Percentiles rank a stretch among this genome's conserved stretches.
Evolutionary conservation across 371 early-diverging fungal genomes (phyloP).

Genomic region (Rhizopus delemar): DNA sequence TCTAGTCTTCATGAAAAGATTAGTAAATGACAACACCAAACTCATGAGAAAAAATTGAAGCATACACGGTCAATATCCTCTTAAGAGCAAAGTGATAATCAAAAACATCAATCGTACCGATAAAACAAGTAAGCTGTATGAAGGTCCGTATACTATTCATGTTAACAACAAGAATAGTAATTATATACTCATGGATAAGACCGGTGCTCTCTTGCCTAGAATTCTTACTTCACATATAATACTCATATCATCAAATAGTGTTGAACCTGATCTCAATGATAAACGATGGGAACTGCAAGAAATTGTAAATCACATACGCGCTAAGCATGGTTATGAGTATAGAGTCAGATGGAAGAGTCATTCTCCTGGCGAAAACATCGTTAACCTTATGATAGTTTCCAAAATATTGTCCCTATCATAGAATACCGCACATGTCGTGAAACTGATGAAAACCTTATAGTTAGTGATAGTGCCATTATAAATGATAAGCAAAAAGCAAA

Average conservation of each 20-base stretch:
- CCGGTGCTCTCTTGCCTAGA: background rate
- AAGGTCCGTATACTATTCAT: conserved; percentile 1
- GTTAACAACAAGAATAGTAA: background rate
- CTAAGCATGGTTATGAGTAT: background rate
- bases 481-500: too few relatives aligned
- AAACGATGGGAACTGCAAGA: background rate
- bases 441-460: too few relatives aligned
- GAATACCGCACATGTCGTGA: too few relatives aligned
- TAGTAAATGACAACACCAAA: conserved; percentile 1
- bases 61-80: background rate
- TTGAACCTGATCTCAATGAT: background rate
- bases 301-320: background rate
- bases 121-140: background rate
- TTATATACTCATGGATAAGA: background rate
- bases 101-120: background rate
- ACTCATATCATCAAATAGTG: background rate
- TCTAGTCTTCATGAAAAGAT: background rate
- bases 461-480: too few relatives aligned
- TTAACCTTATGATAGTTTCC: background rate
- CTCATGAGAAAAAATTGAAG: conserved; percentile 3
- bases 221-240: conserved; percentile 6
- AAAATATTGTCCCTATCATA: too few relatives aligned
- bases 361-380: background rate
- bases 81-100: conserved; percentile 8
- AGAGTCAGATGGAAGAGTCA: background rate